Conservation (phyloP, 345 rosid genomes). For the Populus alba region DNA sequence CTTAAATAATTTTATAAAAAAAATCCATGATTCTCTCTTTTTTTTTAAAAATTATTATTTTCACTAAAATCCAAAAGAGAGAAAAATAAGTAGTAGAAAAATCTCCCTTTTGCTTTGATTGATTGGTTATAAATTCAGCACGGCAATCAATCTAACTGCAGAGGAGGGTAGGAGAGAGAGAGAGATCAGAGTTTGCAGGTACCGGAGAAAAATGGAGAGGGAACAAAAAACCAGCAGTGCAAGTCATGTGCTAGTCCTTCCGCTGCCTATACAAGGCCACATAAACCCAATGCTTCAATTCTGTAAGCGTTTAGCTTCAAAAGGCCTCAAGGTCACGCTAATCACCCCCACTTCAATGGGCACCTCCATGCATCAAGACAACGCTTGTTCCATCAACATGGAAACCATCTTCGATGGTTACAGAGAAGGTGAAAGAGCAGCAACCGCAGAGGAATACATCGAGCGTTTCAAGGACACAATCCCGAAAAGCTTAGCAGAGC, state of each 20-base stretch:
- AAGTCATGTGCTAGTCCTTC: constrained; percentile 19
- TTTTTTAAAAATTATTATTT: too few relatives aligned
- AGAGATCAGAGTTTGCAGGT: not conserved
- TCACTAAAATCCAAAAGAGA: not conserved
- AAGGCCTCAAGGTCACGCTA: constrained; percentile 23
- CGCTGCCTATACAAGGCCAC: constrained; percentile 31
- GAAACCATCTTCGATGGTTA: constrained; percentile 30
- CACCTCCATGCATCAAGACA: constrained; percentile 17
- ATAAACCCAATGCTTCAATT: constrained; percentile 36
- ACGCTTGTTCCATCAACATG: constrained; percentile 22
- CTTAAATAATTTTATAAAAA: too few relatives aligned
- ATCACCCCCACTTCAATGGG: constrained; percentile 5
- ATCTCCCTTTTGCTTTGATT: not conserved
- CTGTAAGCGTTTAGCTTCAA: constrained; percentile 29
- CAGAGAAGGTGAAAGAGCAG: constrained; percentile 26
- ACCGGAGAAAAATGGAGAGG: not conserved
- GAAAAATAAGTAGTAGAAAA: too few relatives aligned
- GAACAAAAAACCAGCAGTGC: not conserved
- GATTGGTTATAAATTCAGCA: not conserved
- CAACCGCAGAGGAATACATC: constrained; percentile 22
- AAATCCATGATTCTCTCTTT: too few relatives aligned
- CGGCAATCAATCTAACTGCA: not conserved
- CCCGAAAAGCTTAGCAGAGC: constrained; percentile 25
- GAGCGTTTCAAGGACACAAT: constrained; percentile 18
- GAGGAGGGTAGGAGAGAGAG: too few relatives aligned